Evolutionary conservation across 345 rosid genomes (phyloP), one percentile per base, ranked within the genome.

Genomic region (Arabidopsis arenosa): DNA sequence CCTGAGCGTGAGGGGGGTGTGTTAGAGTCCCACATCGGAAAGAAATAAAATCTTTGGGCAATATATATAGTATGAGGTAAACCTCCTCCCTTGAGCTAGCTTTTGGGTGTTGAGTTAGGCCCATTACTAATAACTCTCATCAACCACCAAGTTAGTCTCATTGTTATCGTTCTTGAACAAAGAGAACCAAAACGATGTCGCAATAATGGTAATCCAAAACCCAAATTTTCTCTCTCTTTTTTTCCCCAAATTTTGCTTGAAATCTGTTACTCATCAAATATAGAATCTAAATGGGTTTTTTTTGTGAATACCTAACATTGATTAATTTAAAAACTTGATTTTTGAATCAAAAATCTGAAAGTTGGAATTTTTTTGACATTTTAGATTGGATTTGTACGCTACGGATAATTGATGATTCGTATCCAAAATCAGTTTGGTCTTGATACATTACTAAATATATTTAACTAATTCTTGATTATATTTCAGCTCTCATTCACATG

Each of bases 301-400:
- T 26, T 47, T 23, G 10, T 53, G 39, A 39, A 47, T 40, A 17
- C 74, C 48, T 45, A n/a, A n/a, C n/a, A n/a, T n/a, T n/a, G n/a
- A n/a, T n/a, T n/a, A n/a, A n/a, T n/a, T n/a, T 66, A 51, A 40
- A 14, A 41, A 3, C 3, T 43, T 5, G 1, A 43, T 5, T 52
- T 51, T 9, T 4, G 13, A n/a, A 7, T 17, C 0, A 4, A 18
- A 23, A 21, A 9, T 3, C 14, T 3, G 5, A 18, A 74, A 57
- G 18, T 57, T 0, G 51, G 3, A 23, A 1, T 1, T 3, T n/a
- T 26, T 65, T 47, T 23, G 11, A n/a, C 26, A 3, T 40, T 72
- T 81, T 86, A 92, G 96, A 84, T 87, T 83, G 75, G 80, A 63
- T 79, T 69, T 83, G 86, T 70, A 60, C 85, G 2, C 62, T 90